Base-by-base conservation (phyloP, 2,329 filamentous ascomycete species). In the Fusarium ambrosium region DNA sequence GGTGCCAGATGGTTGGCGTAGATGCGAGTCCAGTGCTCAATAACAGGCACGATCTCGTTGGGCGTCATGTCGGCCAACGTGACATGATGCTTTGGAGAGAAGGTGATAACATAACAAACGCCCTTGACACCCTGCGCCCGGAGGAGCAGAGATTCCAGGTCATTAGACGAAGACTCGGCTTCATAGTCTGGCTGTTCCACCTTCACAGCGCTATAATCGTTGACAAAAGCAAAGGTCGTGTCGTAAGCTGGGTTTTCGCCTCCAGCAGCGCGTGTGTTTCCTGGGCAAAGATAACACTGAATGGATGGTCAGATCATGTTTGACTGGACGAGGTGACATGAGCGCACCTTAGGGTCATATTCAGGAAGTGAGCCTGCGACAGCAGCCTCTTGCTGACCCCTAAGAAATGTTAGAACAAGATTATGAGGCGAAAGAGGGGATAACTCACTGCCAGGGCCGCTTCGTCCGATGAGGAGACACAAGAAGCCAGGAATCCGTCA, bases 401-500 rank as follows among this genome's bases (percentile, higher is more conserved):
- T 95, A 69, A 2, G 27, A 6, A 20, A 51, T 56, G 60, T 78
- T 34, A 79, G 67, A 68, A 2, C 2, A 4, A 29, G 14, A 11
- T 7, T 10, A 3, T 39, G 27, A 14, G 16, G 3, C 29, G 14
- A 36, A 29, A 18, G 11, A 18, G 27, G 16, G 16, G 27, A 59
- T 24, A 32, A 87, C 94, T 90, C 87, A 97, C 94, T 98, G 97
- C 97, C 97, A 99, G 80, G 97, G 97, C 75, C 97, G 90, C 89
- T 98, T 98, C 63, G 95, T 98, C 65, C 97, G 89, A 84, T 99
- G 97, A 71, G 97, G 97, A 18, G 97, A 98, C 16, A 99, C 97
- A 41, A 99, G 90, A 70, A 99, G 89, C 93, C 95, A 97, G 72
- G 93, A 95, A 71, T 94, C 95, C 75, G 94, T 93, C 72, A 99